Evolutionary conservation across 2,329 filamentous ascomycete species (phyloP).

Genomic region (Diaporthe amygdali): DNA sequence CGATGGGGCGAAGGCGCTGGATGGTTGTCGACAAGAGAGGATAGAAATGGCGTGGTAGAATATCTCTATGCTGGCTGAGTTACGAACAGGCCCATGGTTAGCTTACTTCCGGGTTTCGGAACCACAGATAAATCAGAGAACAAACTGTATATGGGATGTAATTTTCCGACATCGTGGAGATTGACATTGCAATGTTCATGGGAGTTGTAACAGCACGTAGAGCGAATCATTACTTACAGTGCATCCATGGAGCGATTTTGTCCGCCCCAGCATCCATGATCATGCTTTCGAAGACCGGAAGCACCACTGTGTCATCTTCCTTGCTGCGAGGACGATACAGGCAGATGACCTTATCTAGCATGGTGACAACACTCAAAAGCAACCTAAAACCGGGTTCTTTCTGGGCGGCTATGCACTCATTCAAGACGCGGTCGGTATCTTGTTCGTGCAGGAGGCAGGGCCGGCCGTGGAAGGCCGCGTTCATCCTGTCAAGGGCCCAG

Average conservation of each 20-base stretch:
- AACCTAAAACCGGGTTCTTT: slow-evolving; percentile 58
- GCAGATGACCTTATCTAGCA: slow-evolving; percentile 64
- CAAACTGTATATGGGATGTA: background rate
- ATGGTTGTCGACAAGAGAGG: slow-evolving; percentile 61
- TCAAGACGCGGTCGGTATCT: slow-evolving; percentile 60
- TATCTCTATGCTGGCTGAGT: slow-evolving; percentile 62
- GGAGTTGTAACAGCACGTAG: no score
- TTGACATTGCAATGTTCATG: no score
- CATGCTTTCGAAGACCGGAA: slow-evolving; percentile 63
- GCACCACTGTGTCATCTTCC: slow-evolving; percentile 50
- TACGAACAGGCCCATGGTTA: background rate
- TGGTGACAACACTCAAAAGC: slow-evolving; percentile 57
- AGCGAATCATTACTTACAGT: slow-evolving; percentile 43
- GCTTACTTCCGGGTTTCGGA: background rate
- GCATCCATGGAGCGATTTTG: slow-evolving; percentile 51
- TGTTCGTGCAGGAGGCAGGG: slow-evolving; percentile 65
- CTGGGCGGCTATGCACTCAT: slow-evolving; percentile 55
- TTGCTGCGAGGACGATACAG: slow-evolving; percentile 63
- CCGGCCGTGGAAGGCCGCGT: slow-evolving; percentile 63
- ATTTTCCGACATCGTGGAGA: background rate
- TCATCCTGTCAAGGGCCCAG: slow-evolving; percentile 66
- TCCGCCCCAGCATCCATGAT: slow-evolving; percentile 59
- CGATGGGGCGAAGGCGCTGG: slow-evolving; percentile 30
- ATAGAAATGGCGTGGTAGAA: slow-evolving; percentile 70
- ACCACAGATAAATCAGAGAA: slow-evolving; percentile 29